These are phyloP conservation scores for Pythium brassicae DNA, from an alignment of 352 stramenopile species.

Conservation along the genomic window DNA sequence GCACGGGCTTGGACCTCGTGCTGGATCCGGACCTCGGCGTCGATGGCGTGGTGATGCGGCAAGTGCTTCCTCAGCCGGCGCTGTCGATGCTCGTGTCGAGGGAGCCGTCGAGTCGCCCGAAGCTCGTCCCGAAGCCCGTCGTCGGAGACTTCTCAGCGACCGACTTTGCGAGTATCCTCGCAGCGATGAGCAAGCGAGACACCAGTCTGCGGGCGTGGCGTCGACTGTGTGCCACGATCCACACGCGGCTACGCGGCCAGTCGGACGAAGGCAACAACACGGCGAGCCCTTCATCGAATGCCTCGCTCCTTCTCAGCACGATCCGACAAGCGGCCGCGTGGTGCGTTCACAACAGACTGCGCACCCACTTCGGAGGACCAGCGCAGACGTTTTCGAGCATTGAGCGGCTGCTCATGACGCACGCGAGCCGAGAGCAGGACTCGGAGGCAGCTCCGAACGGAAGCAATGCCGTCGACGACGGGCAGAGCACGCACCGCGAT, in stretches of 20 bases:
- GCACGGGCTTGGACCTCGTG: slow-evolving; percentile 11
- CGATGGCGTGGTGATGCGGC: not conserved
- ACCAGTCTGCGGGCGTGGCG: slow-evolving; percentile 31
- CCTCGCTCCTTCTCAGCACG: slow-evolving; percentile 20
- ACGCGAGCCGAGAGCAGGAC: slow-evolving; percentile 11
- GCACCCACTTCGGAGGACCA: slow-evolving; percentile 71
- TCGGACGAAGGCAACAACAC: not conserved
- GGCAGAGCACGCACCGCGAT: not conserved
- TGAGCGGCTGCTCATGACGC: slow-evolving; percentile 54
- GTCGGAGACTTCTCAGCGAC: slow-evolving; percentile 20
- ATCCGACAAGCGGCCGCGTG: slow-evolving; percentile 56
- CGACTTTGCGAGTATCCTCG: slow-evolving; percentile 47
- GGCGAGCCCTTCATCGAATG: slow-evolving; percentile 9
- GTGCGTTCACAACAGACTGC: slow-evolving; percentile 68
- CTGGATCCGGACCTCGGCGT: slow-evolving; percentile 9
- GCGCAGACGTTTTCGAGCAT: slow-evolving; percentile 73
- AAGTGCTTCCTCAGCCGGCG: slow-evolving; percentile 5
- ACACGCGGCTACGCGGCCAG: slow-evolving; percentile 4
- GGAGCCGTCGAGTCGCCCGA: slow-evolving; percentile 3
- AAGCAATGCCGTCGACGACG: not conserved
- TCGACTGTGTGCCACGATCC: slow-evolving; percentile 16
- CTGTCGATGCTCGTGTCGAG: slow-evolving; percentile 8
- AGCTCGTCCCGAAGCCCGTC: not conserved
- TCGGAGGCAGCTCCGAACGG: not conserved
- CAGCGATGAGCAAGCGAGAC: slow-evolving; percentile 24